Base-by-base conservation (phyloP, 495 filamentous ascomycete genomes). In the Penicillium ucsense region DNA sequence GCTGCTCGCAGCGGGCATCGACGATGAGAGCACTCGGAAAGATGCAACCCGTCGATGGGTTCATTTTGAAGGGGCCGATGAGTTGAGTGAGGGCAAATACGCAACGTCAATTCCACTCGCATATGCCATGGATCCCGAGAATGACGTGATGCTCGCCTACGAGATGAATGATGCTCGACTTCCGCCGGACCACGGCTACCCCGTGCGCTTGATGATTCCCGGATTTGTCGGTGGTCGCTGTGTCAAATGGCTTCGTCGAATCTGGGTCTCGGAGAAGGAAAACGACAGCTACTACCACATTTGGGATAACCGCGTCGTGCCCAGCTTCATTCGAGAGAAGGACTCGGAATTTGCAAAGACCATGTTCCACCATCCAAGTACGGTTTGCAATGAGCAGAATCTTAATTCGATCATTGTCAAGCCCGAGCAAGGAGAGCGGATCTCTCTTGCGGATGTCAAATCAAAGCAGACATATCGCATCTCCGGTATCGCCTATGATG, bases 101-200 rank as follows among this genome's bases (percentile, higher is more conserved):
- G 79, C 71, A 11, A 74, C 79, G 4, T 77, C 70, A 33, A 79
- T 85, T 39, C 79, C 81, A 1, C 59, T 84, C 7, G 39, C 39
- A 41, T 41, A 41, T 31, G 75, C 73, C 5, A 56, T 82, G 41
- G 76, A 81, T 38, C 66, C 65, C 0, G 60, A 54, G 35, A 75
- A 76, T 37, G 81, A 85, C 45, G 80, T 84, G 1, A 57, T 85
- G 6, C 61, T 85, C 0, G 81, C 77, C 4, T 83, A 61, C 27
- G 51, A 67, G 37, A 81, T 81, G 79, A 83, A 83, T 51, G 70
- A 73, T 47, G 43, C 51, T 10, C 62, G 68, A 2, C 55, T 83
- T 2, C 72, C 79, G 0, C 67, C 72, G n/a, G 76, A 80, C 42
- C 79, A 83, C 48, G 79, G 78, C 3, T 80, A 71, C 51, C 79